Conservation (phyloP, 352 stramenopile genomes). For the Phytophthora citricola region DNA sequence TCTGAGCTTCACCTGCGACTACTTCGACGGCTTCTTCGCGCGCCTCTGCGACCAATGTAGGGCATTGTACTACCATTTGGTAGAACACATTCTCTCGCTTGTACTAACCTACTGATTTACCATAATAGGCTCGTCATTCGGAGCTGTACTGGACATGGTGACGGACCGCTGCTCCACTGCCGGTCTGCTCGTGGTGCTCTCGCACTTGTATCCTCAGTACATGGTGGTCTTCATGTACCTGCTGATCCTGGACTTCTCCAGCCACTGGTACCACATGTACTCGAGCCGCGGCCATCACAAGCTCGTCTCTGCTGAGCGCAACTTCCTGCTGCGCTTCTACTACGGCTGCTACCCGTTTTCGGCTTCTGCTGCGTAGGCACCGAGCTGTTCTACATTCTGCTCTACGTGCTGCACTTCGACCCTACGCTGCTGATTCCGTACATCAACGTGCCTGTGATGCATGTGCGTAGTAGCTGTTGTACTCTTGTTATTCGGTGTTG, state of each 20-base stretch:
- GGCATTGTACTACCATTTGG: not conserved
- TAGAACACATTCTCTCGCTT: not conserved
- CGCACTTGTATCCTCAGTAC: slow-evolving; percentile 90
- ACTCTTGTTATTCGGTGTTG: slow-evolving; percentile 1
- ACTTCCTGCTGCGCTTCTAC: slow-evolving; percentile 95
- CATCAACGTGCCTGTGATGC: slow-evolving; percentile 59
- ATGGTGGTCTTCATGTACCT: slow-evolving; percentile 89
- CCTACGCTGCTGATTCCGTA: slow-evolving; percentile 66
- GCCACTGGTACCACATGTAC: slow-evolving; percentile 99
- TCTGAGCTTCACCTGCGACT: slow-evolving; percentile 96
- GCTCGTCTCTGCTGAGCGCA: slow-evolving; percentile 88
- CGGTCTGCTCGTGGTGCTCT: slow-evolving; percentile 95
- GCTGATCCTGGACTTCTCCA: slow-evolving; percentile 96
- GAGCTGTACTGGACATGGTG: slow-evolving; percentile 98
- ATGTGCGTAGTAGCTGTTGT: slow-evolving; percentile 37
- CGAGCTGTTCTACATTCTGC: slow-evolving; percentile 92
- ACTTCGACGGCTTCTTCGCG: slow-evolving; percentile 98
- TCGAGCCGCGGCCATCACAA: slow-evolving; percentile 96
- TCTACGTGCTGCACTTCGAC: slow-evolving; percentile 91
- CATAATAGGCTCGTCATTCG: slow-evolving; percentile 90
- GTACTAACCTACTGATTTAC: not conserved
- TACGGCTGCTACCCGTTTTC: slow-evolving; percentile 94
- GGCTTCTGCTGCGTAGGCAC: slow-evolving; percentile 93
- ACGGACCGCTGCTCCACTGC: slow-evolving; percentile 97
- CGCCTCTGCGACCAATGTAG: slow-evolving; percentile 96